A percentile compares a stretch with the other conserved stretches of the same genome.
phyloP scores from a whole-genome alignment of 169 alveolate genomes.

The Theileria orientalis region DNA sequence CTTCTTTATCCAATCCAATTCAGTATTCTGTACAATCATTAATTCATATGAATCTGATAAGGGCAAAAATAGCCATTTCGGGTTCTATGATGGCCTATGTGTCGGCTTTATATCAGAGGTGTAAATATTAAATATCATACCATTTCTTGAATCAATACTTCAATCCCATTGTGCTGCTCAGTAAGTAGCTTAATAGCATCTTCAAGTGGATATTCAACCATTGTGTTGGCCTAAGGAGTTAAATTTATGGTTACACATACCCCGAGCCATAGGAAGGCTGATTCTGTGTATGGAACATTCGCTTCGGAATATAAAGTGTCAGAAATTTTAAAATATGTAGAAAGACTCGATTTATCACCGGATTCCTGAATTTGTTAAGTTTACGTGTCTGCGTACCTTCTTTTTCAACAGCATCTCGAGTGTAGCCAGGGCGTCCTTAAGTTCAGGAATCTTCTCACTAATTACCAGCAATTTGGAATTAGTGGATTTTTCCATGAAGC shows the following conservation, averaged over 20 bases:
- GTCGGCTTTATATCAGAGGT: not conserved
- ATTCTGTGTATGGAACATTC: conserved; percentile 74
- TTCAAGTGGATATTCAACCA: conserved; percentile 84
- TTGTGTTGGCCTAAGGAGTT: conserved; percentile 78
- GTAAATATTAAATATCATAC: too few relatives aligned
- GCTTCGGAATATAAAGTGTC: conserved; percentile 84
- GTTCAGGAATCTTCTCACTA: conserved; percentile 72
- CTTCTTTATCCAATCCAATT: conserved; percentile 79
- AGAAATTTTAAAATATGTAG: conserved; percentile 71
- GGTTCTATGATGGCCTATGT: not conserved
- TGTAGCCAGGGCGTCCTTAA: conserved; percentile 68
- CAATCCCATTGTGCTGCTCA: conserved; percentile 62
- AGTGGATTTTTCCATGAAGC: conserved; percentile 75
- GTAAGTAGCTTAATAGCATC: conserved; percentile 82
- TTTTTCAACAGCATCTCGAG: conserved; percentile 30
- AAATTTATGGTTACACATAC: conserved; percentile 56
- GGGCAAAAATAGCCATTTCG: too few relatives aligned
- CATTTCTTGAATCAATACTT: conserved; percentile 24
- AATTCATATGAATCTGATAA: too few relatives aligned
- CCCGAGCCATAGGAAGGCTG: conserved; percentile 84
- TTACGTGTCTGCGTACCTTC: conserved; percentile 15
- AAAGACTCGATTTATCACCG: conserved; percentile 27
- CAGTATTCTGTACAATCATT: conserved; percentile 70
- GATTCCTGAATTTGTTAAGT: conserved; percentile 12
- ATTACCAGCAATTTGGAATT: conserved; percentile 66